A percentile compares a stretch with the other conserved stretches of the same genome.
Conservation (phyloP, 139 green algal genomes). For the Volvox reticuliferus region DNA sequence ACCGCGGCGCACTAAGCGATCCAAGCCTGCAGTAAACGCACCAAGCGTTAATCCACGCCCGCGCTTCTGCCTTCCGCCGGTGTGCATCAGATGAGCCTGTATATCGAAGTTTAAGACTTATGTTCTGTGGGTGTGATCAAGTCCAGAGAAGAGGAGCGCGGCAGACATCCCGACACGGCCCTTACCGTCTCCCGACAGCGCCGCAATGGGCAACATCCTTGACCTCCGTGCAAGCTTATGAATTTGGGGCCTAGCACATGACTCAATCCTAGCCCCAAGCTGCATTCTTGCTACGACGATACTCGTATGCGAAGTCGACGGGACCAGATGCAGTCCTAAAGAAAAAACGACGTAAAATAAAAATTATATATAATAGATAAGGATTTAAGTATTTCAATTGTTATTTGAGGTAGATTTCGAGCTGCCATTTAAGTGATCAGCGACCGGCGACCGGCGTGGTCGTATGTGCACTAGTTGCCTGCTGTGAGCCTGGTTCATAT, state of each 20-base stretch:
- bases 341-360: no score
- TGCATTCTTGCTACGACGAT: neutral
- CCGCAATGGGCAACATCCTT: neutral
- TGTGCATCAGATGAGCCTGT: neutral
- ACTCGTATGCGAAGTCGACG: no score
- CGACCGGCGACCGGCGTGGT: no score
- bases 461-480: no score
- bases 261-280: neutral
- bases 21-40: neutral
- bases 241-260: neutral
- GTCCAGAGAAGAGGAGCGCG: neutral
- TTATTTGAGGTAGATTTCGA: no score
- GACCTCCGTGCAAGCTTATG: neutral
- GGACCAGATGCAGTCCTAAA: no score
- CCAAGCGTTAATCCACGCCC: slow-evolving; percentile 48
- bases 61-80: slow-evolving; percentile 36
- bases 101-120: neutral
- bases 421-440: no score
- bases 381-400: no score
- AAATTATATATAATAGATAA: no score
- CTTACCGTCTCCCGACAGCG: neutral
- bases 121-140: no score
- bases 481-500: no score
- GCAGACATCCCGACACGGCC: neutral
- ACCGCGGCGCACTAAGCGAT: no score